Base-by-base conservation (phyloP, 352 stramenopile species). In the Aphanomyces invadans region DNA sequence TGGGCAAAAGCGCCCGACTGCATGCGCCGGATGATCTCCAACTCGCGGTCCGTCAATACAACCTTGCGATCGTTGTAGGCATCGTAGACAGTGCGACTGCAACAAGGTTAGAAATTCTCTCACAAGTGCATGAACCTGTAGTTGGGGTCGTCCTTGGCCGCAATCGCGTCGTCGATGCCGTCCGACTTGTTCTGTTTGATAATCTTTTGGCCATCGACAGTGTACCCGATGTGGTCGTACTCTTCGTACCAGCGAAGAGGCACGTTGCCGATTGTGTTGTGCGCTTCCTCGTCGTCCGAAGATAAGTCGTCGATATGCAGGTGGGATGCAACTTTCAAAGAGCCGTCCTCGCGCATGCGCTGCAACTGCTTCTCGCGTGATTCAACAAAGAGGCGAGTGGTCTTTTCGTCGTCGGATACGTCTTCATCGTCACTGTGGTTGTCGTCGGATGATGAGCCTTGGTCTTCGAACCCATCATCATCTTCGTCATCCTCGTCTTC, bases 161-260 rank as follows among this genome's bases (percentile, higher is more conserved):
- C 83, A 56, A 87, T 95, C 60, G 72, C 76, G 49, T 85, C 83
- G 73, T 98, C 92, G 67, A 98, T 93, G 17, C 79, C 84, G 64
- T 98, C 92, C 23, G 83, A 80, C 26, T 76, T 79, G 59, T 97
- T 95, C 38, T 85, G 88, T 72, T 97, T 96, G 75, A 97, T 88
- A 63, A 99, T 93, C 74, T 98, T 98, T 69, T 96, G 86, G 36
- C 97, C 97, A 46, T 97, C 92, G 17, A 96, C 77, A 78, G 98
- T 92, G 82, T 99, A 99, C 59, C 97, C 97, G 74, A 99, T 98
- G 80, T 99, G 97, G 75, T 99, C 96, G 74, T 98, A 99, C 61
- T 99, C 97, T 65, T 99, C 97, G 71, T 99, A 99, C 97, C 97
- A 99, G 61, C 98, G 96, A 9, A 99, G 79, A 23, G 97, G 97